Evolutionary conservation across 2,329 filamentous ascomycete species (phyloP).

Genomic region (Aspergillus hortae): DNA sequence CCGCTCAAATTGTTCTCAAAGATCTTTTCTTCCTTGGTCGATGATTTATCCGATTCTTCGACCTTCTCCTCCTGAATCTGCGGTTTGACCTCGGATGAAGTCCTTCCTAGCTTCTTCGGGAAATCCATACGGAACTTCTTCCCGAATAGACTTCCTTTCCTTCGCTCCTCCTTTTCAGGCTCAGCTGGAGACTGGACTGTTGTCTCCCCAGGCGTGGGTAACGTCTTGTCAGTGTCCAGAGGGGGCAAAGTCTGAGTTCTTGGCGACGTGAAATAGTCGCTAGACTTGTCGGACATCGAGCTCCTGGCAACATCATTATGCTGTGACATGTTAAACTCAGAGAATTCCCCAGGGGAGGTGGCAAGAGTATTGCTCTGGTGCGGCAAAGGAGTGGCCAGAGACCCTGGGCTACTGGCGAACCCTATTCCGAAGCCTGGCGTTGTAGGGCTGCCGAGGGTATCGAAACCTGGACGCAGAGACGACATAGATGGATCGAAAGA

Average conservation of each 20-base stretch:
- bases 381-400: slow-evolving; percentile 30
- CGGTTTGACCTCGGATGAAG: slow-evolving; percentile 66
- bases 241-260: slow-evolving; percentile 48
- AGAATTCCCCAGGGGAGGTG: slow-evolving; percentile 29
- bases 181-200: slow-evolving; percentile 52
- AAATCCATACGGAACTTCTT: slow-evolving; percentile 77
- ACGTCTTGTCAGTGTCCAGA: slow-evolving; percentile 47
- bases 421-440: slow-evolving; percentile 79
- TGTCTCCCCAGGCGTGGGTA: slow-evolving; percentile 41
- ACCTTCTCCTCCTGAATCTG: slow-evolving; percentile 70
- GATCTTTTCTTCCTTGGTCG: slow-evolving; percentile 46
- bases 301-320: slow-evolving; percentile 46
- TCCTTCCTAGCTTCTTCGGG: slow-evolving; percentile 76
- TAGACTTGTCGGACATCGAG: slow-evolving; percentile 57
- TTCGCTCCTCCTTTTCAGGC: slow-evolving; percentile 60
- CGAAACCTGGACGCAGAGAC: slow-evolving; percentile 61
- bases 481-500: slow-evolving; percentile 37
- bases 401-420: slow-evolving; percentile 62
- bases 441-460: slow-evolving; percentile 56
- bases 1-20: slow-evolving; percentile 46
- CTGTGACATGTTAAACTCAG: slow-evolving; percentile 45
- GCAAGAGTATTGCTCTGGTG: slow-evolving; percentile 27
- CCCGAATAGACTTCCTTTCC: slow-evolving; percentile 62
- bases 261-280: slow-evolving; percentile 72
- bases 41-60: slow-evolving; percentile 53